Evolutionary conservation across 2,329 filamentous ascomycete species (phyloP).

Genomic region (Botrytis tulipae): DNA sequence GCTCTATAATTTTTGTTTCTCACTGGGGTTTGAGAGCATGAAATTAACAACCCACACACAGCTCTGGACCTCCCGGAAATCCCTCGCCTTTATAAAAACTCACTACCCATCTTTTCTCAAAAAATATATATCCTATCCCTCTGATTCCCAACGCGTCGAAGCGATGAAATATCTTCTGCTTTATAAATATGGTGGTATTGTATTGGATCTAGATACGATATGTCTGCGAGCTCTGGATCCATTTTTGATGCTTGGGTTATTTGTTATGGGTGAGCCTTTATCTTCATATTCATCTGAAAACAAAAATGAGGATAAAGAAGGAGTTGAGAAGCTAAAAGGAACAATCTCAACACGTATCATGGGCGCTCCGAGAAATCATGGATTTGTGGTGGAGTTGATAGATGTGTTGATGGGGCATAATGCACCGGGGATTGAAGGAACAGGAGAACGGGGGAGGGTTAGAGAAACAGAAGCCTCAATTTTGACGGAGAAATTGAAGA

Average conservation of each 20-base stretch:
- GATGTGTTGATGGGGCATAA: neutral
- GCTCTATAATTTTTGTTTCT: too few species aligned
- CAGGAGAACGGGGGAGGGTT: accelerated
- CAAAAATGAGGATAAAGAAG: too few species aligned
- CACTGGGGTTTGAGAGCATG: too few species aligned
- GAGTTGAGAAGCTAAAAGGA: neutral
- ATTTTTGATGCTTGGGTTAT: neutral
- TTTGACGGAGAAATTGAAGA: neutral
- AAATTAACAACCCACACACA: neutral
- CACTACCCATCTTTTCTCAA: neutral
- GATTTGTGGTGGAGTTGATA: neutral
- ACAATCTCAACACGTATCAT: neutral
- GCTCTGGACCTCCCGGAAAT: neutral
- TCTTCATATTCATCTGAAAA: neutral
- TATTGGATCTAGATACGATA: neutral
- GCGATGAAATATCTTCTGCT: neutral
- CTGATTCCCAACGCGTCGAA: neutral
- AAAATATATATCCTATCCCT: neutral
- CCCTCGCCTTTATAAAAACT: neutral
- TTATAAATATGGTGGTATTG: neutral
- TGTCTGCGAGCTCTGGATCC: neutral
- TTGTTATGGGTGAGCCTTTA: neutral
- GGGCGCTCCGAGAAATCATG: neutral
- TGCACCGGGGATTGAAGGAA: neutral
- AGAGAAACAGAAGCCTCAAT: accelerated